These are phyloP conservation scores for Carex myosuroides DNA, from an alignment of 176 grass and related monocot genomes.

Conservation along the genomic window DNA sequence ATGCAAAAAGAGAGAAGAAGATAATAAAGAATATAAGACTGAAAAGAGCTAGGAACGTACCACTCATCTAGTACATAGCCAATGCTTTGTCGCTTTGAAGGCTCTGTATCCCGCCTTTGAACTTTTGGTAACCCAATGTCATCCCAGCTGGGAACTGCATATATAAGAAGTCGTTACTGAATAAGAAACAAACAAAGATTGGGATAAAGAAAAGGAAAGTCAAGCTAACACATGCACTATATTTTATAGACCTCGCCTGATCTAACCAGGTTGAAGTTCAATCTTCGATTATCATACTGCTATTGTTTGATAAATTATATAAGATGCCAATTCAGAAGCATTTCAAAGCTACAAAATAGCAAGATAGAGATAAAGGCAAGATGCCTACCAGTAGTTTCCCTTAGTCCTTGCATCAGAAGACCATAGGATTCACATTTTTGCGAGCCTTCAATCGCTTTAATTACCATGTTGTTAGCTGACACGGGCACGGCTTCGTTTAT, in stretches of 20 bases:
- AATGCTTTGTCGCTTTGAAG: constrained; percentile 32
- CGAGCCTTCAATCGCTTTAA: constrained; percentile 17
- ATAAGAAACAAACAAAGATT: background rate
- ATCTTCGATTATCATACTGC: background rate
- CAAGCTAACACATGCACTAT: background rate
- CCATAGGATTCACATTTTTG: constrained; percentile 28
- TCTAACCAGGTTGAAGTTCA: background rate
- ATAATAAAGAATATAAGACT: background rate
- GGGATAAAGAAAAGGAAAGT: background rate
- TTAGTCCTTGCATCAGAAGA: constrained; percentile 58
- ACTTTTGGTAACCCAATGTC: constrained; percentile 29
- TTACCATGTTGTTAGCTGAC: background rate
- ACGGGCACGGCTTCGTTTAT: background rate
- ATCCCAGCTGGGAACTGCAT: constrained; percentile 53
- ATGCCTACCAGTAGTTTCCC: constrained; percentile 45
- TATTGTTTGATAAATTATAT: background rate
- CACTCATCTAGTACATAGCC: constrained; percentile 66
- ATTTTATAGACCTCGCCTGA: background rate
- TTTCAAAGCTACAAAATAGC: background rate
- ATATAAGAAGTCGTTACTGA: background rate
- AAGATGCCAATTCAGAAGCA: background rate
- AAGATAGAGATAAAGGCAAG: background rate
- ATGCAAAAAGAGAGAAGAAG: background rate
- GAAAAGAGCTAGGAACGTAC: constrained; percentile 12
- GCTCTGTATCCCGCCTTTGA: background rate